Base-by-base conservation (phyloP, 164 flowering plant genomes). In the Vitis cinerea region DNA sequence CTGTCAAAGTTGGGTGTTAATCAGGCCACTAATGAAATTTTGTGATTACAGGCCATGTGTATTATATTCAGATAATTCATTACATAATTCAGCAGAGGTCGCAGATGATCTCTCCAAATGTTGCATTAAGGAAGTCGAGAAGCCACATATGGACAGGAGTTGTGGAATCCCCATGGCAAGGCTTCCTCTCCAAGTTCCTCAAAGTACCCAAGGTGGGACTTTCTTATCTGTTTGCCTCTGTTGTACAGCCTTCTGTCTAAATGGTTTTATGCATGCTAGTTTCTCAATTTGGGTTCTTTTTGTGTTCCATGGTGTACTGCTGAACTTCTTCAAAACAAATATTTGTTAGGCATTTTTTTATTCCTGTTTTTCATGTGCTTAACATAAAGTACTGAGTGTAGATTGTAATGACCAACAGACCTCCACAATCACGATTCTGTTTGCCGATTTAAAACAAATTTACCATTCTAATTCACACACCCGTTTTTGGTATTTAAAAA, bases 151-250 rank as follows among this genome's bases (percentile, higher is more conserved):
- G 30, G 90, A 84, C 56, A 81, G 88, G 77, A 81, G 72, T 68
- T 68, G 73, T 68, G 88, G 81, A 37, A 70, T 88, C 54, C 84
- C 97, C n/a, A 81, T 84, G 82, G 62, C 88, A 11, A 81, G 95
- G 81, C 83, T 80, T 70, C 96, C 97, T 59, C 80, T 84, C 16
- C 97, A 90, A 78, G 93, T 86, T 68, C 90, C 96, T 60, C 94
- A 81, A 72, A 76, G 80, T 79, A 80, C 78, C 50, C 87, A 84
- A 79, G 91, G 96, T 86, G 55, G 49, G 52, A 29, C 30, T 54
- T 58, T 4, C 30, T 53, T 23, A 4, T 30, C 30, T 23, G 44
- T 19, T 59, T 59, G 37, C 1, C 15, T 6, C 19, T 29, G 56
- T 49, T 11, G 23, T 23, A 17, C 31, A 9, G 15, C 37, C 44